Evolutionary conservation across 495 filamentous ascomycete species (phyloP).

Genomic region (Aspergillus wentii): DNA sequence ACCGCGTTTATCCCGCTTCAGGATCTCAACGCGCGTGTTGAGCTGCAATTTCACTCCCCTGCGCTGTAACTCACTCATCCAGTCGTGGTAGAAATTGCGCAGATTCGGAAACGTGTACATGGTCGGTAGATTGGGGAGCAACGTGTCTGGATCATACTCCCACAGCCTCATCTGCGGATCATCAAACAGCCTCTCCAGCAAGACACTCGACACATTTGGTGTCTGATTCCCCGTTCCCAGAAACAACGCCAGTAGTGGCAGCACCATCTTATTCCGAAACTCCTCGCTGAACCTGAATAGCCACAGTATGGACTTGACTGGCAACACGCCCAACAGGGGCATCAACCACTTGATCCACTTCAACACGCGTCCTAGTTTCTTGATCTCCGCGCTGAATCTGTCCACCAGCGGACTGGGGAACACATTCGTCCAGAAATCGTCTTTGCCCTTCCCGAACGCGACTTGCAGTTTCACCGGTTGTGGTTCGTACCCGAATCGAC

Average conservation of each 20-base stretch:
- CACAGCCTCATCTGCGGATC: constrained; percentile 71
- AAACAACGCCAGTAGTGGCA: constrained; percentile 75
- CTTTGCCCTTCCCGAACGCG: constrained; percentile 69
- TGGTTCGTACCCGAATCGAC: constrained; percentile 59
- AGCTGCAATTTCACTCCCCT: constrained; percentile 64
- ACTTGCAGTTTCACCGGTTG: constrained; percentile 73
- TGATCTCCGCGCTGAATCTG: constrained; percentile 58
- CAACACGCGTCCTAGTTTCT: constrained; percentile 59
- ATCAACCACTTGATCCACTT: constrained; percentile 66
- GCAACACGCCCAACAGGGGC: constrained; percentile 66
- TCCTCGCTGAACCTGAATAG: constrained; percentile 70
- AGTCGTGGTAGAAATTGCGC: constrained; percentile 64
- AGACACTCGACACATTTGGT: constrained; percentile 66
- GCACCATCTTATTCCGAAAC: constrained; percentile 67
- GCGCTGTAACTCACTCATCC: constrained; percentile 53
- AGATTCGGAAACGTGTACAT: constrained; percentile 83
- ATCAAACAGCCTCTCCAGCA: constrained; percentile 72
- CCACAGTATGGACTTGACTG: constrained; percentile 63
- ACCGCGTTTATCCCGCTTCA: constrained; percentile 52
- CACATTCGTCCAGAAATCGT: constrained; percentile 76
- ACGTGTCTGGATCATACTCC: constrained; percentile 65
- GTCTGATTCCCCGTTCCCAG: constrained; percentile 77
- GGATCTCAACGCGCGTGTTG: constrained; percentile 55
- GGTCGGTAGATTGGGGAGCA: constrained; percentile 64
- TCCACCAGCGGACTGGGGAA: constrained; percentile 67